These are phyloP conservation scores for Scheffersomyces amazonensis DNA, from an alignment of 805 yeast species.

Conservation along the genomic window DNA sequence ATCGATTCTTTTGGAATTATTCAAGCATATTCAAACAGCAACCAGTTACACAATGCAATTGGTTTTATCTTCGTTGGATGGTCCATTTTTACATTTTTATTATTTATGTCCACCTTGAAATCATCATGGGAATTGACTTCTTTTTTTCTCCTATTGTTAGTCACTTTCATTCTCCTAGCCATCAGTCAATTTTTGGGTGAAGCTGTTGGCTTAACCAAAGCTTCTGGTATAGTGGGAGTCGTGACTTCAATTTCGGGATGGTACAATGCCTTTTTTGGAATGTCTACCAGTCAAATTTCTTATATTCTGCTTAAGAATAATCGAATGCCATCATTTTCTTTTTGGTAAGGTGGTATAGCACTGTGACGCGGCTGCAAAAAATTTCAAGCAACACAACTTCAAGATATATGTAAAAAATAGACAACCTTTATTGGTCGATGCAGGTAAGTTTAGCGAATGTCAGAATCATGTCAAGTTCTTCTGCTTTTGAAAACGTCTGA, in stretches of 20 bases:
- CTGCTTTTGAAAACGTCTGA: too few species aligned
- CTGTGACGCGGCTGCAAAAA: too few species aligned
- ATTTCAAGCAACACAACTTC: too few species aligned
- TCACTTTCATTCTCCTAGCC: conserved; percentile 56
- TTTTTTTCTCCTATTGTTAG: conserved; percentile 49
- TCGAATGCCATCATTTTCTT: too few species aligned
- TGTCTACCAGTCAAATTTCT: conserved; percentile 57
- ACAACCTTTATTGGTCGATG: too few species aligned
- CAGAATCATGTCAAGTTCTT: too few species aligned
- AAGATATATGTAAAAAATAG: too few species aligned
- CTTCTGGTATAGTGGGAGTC: conserved; percentile 64
- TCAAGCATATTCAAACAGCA: conserved; percentile 44
- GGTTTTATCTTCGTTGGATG: conserved; percentile 63
- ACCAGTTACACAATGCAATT: conserved; percentile 46
- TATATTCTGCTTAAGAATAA: too few species aligned
- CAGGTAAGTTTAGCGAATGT: too few species aligned
- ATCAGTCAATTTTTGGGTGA: conserved; percentile 41
- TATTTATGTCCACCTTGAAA: conserved; percentile 54
- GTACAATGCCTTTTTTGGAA: conserved; percentile 63
- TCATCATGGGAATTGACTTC: conserved; percentile 64
- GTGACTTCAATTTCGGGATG: conserved; percentile 56
- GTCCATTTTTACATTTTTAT: conserved; percentile 57
- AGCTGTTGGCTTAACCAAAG: conserved; percentile 36
- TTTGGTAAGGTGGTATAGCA: too few species aligned
- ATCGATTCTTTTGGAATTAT: conserved; percentile 59